phyloP scores from a whole-genome alignment of 1,139 yeast species.

The Pichia sp. region DNA sequence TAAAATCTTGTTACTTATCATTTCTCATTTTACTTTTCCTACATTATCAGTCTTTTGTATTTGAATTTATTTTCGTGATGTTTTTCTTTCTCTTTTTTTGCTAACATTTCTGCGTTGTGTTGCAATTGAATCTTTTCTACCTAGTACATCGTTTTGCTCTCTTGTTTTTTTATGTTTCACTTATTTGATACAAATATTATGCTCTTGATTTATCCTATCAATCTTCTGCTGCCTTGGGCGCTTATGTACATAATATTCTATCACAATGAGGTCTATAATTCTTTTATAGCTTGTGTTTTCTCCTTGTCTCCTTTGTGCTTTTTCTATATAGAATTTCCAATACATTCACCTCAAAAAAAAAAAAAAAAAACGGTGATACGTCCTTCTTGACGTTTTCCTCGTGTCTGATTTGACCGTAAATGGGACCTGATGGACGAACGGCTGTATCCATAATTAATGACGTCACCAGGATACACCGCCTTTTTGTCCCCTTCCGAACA shows the following conservation, averaged over 20 bases:
- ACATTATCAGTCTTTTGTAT: slow-evolving; percentile 1
- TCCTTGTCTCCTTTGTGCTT: slow-evolving; percentile 12
- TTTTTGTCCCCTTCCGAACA: too few species aligned
- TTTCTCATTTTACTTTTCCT: slow-evolving; percentile 1
- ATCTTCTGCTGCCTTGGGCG: not conserved
- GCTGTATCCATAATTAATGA: not conserved
- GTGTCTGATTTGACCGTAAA: too few species aligned
- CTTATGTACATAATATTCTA: slow-evolving; percentile 4
- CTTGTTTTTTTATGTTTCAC: slow-evolving; percentile 6
- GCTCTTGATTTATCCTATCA: not conserved
- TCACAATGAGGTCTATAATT: slow-evolving; percentile 1
- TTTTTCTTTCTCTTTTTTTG: slow-evolving; percentile 5
- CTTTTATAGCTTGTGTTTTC: not conserved
- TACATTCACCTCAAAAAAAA: not conserved
- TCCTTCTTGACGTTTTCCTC: too few species aligned
- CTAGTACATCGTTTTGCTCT: slow-evolving; percentile 19
- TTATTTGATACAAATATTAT: slow-evolving; percentile 2
- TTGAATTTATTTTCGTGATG: slow-evolving; percentile 1
- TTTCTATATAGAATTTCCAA: slow-evolving; percentile 17
- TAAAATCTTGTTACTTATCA: not conserved
- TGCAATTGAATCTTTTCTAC: slow-evolving; percentile 20
- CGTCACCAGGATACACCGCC: too few species aligned
- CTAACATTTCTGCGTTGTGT: slow-evolving; percentile 14
- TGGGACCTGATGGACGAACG: too few species aligned
- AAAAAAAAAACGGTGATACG: too few species aligned